Conservation (phyloP, 2,329 filamentous ascomycete species). For the Talaromyces funiculosus region DNA sequence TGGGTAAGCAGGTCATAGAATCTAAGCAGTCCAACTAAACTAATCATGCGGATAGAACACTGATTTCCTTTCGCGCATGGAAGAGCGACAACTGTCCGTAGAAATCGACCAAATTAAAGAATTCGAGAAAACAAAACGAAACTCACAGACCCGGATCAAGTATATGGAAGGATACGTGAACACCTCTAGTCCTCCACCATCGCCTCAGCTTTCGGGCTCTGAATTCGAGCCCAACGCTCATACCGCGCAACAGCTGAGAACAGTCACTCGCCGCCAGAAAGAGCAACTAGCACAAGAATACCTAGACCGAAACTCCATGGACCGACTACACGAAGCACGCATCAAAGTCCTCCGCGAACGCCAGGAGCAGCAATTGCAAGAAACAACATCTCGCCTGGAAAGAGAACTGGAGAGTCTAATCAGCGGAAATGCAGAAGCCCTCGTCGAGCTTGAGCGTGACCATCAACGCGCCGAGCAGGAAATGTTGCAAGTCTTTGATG, state of each 20-base stretch:
- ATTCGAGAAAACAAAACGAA: constrained; percentile 39
- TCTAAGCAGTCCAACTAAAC: constrained; percentile 21
- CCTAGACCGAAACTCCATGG: constrained; percentile 39
- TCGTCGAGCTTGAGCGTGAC: constrained; percentile 31
- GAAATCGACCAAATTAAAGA: constrained; percentile 43
- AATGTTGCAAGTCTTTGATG: constrained; percentile 27
- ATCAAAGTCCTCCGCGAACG: constrained; percentile 44
- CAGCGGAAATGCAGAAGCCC: constrained; percentile 26
- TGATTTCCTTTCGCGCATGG: constrained; percentile 30
- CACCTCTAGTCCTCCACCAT: constrained; percentile 34
- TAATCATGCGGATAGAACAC: constrained; percentile 28
- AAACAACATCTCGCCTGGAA: constrained; percentile 35
- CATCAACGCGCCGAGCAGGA: constrained; percentile 30
- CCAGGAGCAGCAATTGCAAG: constrained; percentile 39
- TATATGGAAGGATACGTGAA: constrained; percentile 45
- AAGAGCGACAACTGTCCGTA: constrained; percentile 40
- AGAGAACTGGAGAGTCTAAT: constrained; percentile 33
- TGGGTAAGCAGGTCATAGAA: constrained; percentile 34
- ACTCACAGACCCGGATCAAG: constrained; percentile 40
- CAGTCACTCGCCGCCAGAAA: constrained; percentile 37
- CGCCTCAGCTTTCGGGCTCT: constrained; percentile 16
- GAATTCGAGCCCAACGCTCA: constrained; percentile 16
- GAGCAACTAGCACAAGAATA: constrained; percentile 42
- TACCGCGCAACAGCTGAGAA: constrained; percentile 23
- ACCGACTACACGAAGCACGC: constrained; percentile 38